These are phyloP conservation scores for Barnettozyma hawaiiensis DNA, from an alignment of 1,139 yeast genomes.

Conservation along the genomic window DNA sequence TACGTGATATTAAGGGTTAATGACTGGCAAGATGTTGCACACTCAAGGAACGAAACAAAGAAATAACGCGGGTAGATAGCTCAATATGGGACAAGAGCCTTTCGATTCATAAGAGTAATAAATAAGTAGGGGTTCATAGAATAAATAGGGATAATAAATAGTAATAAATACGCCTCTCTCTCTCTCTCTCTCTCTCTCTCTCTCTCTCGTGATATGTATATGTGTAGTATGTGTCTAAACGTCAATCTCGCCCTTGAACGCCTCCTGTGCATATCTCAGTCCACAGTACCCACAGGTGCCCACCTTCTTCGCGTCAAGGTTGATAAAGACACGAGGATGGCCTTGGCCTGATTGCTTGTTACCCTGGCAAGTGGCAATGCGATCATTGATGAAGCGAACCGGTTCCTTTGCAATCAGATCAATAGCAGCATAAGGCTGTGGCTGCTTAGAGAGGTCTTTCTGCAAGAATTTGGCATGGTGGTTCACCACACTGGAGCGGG, in stretches of 20 bases:
- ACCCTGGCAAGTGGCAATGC: conserved; percentile 79
- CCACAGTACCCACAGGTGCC: conserved; percentile 81
- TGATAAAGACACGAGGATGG: conserved; percentile 80
- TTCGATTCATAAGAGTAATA: conserved; percentile 1
- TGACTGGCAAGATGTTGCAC: too few species aligned
- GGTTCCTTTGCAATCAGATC: conserved; percentile 77
- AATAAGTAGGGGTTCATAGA: conserved; percentile 8
- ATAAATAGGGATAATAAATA: conserved; percentile 11
- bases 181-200: too few species aligned
- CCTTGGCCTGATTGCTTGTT: conserved; percentile 74
- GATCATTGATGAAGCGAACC: conserved; percentile 51
- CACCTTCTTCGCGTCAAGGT: conserved; percentile 56
- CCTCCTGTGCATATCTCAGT: conserved; percentile 39
- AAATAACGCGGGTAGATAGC: too few species aligned
- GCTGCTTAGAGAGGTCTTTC: conserved; percentile 61
- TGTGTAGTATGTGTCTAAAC: conserved; percentile 1
- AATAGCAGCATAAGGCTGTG: conserved; percentile 80
- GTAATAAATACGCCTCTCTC: background rate
- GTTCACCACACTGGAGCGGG: conserved; percentile 53
- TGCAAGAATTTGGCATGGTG: conserved; percentile 73
- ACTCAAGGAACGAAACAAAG: too few species aligned
- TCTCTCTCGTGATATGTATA: background rate
- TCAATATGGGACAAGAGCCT: too few species aligned
- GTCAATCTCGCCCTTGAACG: conserved; percentile 16
- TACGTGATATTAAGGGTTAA: too few species aligned